phyloP scores from a whole-genome alignment of 768 basidiomycete genomes.

The Boletus barrowsii region DNA sequence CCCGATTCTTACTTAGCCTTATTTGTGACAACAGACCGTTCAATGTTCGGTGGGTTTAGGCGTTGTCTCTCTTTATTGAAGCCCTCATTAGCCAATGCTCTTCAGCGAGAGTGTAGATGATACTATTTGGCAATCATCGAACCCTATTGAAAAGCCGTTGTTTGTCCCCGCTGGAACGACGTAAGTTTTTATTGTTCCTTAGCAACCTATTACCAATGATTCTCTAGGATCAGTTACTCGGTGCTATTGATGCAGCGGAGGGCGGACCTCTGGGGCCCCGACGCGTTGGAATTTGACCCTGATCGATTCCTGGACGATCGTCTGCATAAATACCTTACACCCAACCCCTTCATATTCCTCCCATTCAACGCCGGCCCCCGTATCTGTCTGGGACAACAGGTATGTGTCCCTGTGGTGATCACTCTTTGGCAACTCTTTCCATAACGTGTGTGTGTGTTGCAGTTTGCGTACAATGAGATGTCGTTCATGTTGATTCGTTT shows the following conservation, averaged over 20 bases:
- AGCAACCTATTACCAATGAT: background rate
- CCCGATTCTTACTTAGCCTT: background rate
- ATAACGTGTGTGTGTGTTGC: background rate
- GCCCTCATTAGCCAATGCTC: background rate
- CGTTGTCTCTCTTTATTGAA: background rate
- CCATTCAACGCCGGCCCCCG: constrained; percentile 23
- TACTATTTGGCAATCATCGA: constrained; percentile 24
- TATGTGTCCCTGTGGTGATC: constrained; percentile 7
- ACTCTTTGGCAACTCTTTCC: background rate
- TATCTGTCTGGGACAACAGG: constrained; percentile 38
- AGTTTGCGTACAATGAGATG: constrained; percentile 37
- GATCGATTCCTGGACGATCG: constrained; percentile 41
- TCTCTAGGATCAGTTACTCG: constrained; percentile 24
- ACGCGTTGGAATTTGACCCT: constrained; percentile 37
- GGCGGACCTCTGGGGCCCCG: constrained; percentile 37
- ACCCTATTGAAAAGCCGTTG: constrained; percentile 25
- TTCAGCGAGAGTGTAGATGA: constrained; percentile 21
- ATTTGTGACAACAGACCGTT: constrained; percentile 26
- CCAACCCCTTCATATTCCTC: constrained; percentile 42
- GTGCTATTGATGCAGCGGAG: constrained; percentile 37
- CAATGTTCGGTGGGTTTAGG: constrained; percentile 28
- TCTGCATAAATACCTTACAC: constrained; percentile 31
- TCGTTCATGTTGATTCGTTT: constrained; percentile 33
- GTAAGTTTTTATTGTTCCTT: constrained; percentile 8
- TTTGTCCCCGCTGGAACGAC: constrained; percentile 26